Evolutionary conservation across 257 asterid genomes (phyloP).

Genomic region (Solanum microdontum): DNA sequence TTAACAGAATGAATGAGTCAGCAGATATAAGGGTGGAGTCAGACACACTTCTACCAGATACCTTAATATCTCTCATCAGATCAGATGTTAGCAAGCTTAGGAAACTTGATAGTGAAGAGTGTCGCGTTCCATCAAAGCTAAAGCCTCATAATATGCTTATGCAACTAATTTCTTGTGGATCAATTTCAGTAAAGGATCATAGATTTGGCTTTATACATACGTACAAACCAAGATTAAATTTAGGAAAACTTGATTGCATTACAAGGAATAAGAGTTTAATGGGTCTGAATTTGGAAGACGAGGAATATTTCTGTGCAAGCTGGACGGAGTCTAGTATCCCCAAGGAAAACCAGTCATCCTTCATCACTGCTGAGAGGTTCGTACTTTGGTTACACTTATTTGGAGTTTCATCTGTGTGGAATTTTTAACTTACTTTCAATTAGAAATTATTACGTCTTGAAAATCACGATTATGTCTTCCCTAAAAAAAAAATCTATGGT

Average conservation of each 20-base stretch:
- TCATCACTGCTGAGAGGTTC: constrained; percentile 67
- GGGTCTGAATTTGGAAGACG: constrained; percentile 60
- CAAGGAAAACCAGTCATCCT: constrained; percentile 60
- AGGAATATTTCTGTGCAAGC: constrained; percentile 86
- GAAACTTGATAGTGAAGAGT: constrained; percentile 42
- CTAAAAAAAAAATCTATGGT: not conserved
- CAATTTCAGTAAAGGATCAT: constrained; percentile 78
- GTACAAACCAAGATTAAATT: constrained; percentile 63
- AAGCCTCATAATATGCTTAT: constrained; percentile 76
- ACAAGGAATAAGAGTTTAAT: constrained; percentile 52
- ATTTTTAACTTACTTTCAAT: not conserved
- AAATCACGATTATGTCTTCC: not conserved
- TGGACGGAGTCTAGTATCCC: constrained; percentile 52
- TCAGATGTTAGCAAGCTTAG: constrained; percentile 70
- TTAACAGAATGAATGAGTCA: constrained; percentile 17
- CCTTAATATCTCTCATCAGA: constrained; percentile 77
- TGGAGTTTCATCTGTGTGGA: not conserved
- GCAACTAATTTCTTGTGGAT: constrained; percentile 89
- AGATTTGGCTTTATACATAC: constrained; percentile 67
- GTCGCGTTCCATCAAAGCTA: constrained; percentile 33
- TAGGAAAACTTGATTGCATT: constrained; percentile 70
- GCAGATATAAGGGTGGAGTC: constrained; percentile 22
- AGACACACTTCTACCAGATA: constrained; percentile 64
- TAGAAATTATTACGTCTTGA: not conserved
- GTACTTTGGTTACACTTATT: not conserved